Evolutionary conservation across 2,329 filamentous ascomycete species (phyloP), one percentile per base, ranked within the genome.

Genomic region (Trichophyton equinum): DNA sequence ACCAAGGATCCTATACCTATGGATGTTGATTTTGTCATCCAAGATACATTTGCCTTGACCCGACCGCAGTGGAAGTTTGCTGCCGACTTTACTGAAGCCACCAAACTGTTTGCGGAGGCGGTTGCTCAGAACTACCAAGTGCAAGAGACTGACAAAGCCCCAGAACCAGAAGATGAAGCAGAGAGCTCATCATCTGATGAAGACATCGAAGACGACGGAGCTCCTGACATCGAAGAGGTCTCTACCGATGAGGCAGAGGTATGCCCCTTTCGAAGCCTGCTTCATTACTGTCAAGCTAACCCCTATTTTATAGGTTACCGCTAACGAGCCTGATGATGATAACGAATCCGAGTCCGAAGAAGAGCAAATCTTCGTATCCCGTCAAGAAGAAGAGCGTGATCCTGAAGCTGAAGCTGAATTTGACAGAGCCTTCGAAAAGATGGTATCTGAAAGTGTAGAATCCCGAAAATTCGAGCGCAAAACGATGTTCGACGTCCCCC

Each of bases 371-470:
- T 83, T 96, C 49, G 92, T 99, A 56, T 95, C 90, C 51, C 85
- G 91, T 63, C 87, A 92, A 69, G 89, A 96, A 72, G 90, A 96
- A 71, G 84, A 92, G 67, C 82, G 91, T 61, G 91, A 99, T 66
- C 91, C 92, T 0, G 91, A 96, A 75, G 90, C 87, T 46, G 94
- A 99, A 70, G 94, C 92, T 5, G 94, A 99, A 47, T 99, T 99
- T 71, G 95, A 99, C 71, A 89, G 92, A 68, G 94, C 97, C 74
- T 94, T 96, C 73, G 91, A 94, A 42, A 96, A 95, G 74, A 88
- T 99, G 84, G 97, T 99, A 92, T 84, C 91, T 58, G 94, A 99
- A 74, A 96, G 92, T 76, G 78, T 96, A 68, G 94, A 99, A 67
- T 95, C 92, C 3, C 85, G 94, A 67, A 96, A 96, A 69, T 95